Base-by-base conservation (phyloP, 208 protist species). In the Trypanosoma rangeli region DNA sequence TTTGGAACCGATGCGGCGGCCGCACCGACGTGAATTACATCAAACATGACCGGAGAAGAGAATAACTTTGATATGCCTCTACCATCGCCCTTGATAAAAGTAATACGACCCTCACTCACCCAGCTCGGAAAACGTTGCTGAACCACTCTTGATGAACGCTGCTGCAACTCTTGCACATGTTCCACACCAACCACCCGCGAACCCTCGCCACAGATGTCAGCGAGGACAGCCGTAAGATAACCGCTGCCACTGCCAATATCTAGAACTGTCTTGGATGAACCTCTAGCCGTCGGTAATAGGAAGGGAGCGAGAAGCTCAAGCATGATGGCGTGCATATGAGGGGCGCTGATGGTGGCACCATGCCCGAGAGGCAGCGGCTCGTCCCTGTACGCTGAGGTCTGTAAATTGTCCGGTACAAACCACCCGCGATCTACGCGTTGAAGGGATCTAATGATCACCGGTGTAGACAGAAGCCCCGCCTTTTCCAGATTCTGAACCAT, bases 251-350 rank as follows among this genome's bases (percentile, higher is more conserved):
- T 94, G 56, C 93, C 93, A 26, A 95, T 66, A 72, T 97, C 93
- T 26, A 97, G 69, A 33, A 87, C 81, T 54, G 39, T 64, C 37
- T 54, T 62, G 16, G 62, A 9, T 28, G 13, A 8, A 31, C 10
- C 37, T 13, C 46, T 54, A 42, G 7, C 31, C 13, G 28, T 1
- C 5, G 49, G 73, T 15, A 70, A 46, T 9, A 95, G 44, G 29
- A 85, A 85, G 24, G 85, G 74, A 22, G 74, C 65, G 22, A 94
- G 60, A n/a, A 93, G 49, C 56, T 96, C 85, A 20, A 95, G 56
- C 80, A 89, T 92, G 26, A 91, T 94, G 8, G 91, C 93, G 68
- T 97, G 93, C 89, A 97, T 97, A 73, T 97, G 93, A 18, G 93
- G 93, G 0, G 93, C 93, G 53, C 89, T 94, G 60, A 96, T 96